Conservation (phyloP, 2,329 filamentous ascomycete genomes). For the Cryphonectria radicalis region DNA sequence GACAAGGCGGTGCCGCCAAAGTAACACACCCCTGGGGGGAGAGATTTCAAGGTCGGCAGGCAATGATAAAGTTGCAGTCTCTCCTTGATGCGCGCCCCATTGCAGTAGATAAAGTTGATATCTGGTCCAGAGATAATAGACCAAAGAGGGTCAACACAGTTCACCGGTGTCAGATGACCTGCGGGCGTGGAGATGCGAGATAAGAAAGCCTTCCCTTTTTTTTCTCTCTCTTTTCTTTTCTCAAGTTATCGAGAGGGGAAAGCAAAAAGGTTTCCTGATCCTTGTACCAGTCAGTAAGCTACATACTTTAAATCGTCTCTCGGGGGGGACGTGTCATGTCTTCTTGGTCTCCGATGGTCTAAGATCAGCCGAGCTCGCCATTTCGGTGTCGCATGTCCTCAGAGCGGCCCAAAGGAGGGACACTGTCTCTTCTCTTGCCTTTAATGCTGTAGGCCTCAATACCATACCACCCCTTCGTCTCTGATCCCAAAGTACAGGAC, state of each 20-base stretch:
- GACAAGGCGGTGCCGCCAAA: neutral
- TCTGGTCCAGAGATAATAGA: neutral
- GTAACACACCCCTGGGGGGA: neutral
- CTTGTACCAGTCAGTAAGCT: neutral
- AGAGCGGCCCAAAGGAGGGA: neutral
- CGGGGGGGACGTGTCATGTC: neutral
- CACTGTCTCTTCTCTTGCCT: neutral
- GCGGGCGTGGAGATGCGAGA: neutral
- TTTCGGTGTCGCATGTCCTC: slow-evolving; percentile 13
- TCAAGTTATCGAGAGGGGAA: neutral
- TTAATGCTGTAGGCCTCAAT: slow-evolving; percentile 2
- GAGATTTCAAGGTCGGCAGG: neutral
- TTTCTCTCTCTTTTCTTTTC: neutral
- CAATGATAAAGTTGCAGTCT: slow-evolving; percentile 1
- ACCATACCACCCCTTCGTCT: neutral
- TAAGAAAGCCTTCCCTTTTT: neutral
- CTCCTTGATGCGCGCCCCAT: neutral
- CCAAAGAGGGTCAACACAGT: neutral
- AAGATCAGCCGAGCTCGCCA: slow-evolving; percentile 19
- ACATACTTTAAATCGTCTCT: neutral
- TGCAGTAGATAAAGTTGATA: neutral
- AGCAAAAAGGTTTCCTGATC: neutral
- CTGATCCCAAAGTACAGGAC: neutral
- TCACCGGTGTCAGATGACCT: slow-evolving; percentile 3
- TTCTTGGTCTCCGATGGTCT: neutral